Evolutionary conservation across 1,284 basidiomycete genomes (phyloP).

Genomic region (Chalciporus sp.): DNA sequence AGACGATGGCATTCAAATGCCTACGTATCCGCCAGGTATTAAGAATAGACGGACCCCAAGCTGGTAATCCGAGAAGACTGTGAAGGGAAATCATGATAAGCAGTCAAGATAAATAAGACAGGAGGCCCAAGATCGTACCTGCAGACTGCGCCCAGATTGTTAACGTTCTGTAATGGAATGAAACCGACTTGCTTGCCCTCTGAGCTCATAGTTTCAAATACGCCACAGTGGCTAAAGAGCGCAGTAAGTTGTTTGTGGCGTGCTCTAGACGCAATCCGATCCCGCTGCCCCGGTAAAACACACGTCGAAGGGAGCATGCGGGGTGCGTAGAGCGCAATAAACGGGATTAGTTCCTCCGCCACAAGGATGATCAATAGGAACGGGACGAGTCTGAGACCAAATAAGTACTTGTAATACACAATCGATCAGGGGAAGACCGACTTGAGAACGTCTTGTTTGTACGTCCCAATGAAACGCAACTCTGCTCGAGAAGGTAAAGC

Average conservation of each 20-base stretch:
- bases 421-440: conserved; percentile 30
- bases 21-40: conserved; percentile 55
- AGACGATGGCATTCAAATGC: conserved; percentile 54
- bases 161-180: conserved; percentile 29
- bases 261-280: conserved; percentile 66
- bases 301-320: conserved; percentile 86
- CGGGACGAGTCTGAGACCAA: conserved; percentile 64
- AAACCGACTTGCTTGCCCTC: conserved; percentile 31
- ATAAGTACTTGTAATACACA: conserved; percentile 1
- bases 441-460: conserved; percentile 69
- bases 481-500: conserved; percentile 63
- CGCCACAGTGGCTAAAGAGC: conserved; percentile 33
- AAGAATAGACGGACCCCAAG: conserved; percentile 54
- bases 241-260: conserved; percentile 51
- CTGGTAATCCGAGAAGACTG: conserved; percentile 62
- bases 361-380: conserved; percentile 78
- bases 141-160: conserved; percentile 35
- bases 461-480: conserved; percentile 63
- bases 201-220: conserved; percentile 38
- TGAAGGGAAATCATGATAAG: conserved; percentile 4
- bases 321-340: conserved; percentile 86
- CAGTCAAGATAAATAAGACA: background rate
- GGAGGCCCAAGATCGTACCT: conserved; percentile 36
- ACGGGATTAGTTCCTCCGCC: conserved; percentile 81
- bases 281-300: conserved; percentile 80